A percentile compares a stretch with the other conserved stretches of the same genome.
phyloP scores from a whole-genome alignment of 2,329 filamentous ascomycete species.

The Pezizomycotina sp. region DNA sequence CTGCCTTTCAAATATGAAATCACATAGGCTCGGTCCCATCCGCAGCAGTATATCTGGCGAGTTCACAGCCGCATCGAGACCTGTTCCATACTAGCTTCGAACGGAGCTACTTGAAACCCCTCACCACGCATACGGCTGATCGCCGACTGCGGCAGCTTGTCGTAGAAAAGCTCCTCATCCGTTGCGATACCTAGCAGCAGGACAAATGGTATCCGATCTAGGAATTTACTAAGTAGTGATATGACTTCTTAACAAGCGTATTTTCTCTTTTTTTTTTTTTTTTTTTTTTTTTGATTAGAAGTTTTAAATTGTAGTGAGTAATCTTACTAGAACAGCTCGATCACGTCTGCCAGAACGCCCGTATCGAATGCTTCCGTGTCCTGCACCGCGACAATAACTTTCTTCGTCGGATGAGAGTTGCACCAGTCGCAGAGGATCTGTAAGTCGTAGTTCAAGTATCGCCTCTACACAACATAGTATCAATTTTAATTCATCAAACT shows the following conservation, averaged over 20 bases:
- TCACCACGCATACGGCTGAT: constrained; percentile 51
- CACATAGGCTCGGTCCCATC: constrained; percentile 47
- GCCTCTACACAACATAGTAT: constrained; percentile 35
- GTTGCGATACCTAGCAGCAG: constrained; percentile 67
- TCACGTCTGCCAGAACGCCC: constrained; percentile 51
- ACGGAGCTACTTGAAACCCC: constrained; percentile 63
- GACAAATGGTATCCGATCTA: constrained; percentile 58
- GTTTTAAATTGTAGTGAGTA: background rate
- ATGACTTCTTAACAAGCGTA: no score
- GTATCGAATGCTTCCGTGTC: constrained; percentile 72
- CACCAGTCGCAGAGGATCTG: constrained; percentile 46
- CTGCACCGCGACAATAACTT: constrained; percentile 57
- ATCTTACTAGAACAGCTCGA: constrained; percentile 49
- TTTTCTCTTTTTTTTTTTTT: no score
- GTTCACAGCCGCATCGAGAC: constrained; percentile 49
- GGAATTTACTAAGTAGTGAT: constrained; percentile 41
- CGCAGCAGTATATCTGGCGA: constrained; percentile 41
- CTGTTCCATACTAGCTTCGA: constrained; percentile 52
- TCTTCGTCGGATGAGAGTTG: constrained; percentile 38
- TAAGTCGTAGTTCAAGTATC: constrained; percentile 63
- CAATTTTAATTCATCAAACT: constrained; percentile 3
- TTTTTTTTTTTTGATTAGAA: no score
- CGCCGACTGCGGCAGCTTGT: constrained; percentile 51
- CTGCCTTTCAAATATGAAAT: constrained; percentile 52
- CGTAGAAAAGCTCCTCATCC: constrained; percentile 62